Percentiles rank a stretch among this genome's conserved stretches.
phyloP scores from a whole-genome alignment of 345 rosid genomes.

The Trapa bicornis region DNA sequence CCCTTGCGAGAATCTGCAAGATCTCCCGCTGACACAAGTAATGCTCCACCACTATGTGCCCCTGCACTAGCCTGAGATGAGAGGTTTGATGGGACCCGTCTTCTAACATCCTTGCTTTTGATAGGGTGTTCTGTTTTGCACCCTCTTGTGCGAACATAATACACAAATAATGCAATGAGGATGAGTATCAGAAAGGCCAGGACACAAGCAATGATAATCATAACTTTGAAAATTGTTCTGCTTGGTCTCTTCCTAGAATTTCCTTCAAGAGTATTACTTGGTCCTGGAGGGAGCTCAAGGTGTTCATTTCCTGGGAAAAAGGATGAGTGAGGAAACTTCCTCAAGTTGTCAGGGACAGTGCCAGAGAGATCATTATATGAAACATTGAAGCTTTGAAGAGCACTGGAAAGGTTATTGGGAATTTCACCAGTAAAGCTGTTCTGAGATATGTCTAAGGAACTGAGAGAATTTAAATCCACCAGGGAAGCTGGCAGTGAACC shows the following conservation, averaged over 20 bases:
- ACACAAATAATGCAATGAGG: slow-evolving; percentile 59
- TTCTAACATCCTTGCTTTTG: slow-evolving; percentile 32
- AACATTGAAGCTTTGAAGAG: slow-evolving; percentile 57
- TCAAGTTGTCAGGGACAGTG: slow-evolving; percentile 70
- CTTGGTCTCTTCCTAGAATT: slow-evolving; percentile 38
- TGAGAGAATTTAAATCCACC: slow-evolving; percentile 48
- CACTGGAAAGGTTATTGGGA: slow-evolving; percentile 52
- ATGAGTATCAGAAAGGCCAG: slow-evolving; percentile 55
- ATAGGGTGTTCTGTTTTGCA: slow-evolving; percentile 27
- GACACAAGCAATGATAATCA: slow-evolving; percentile 62
- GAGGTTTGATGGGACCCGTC: slow-evolving; percentile 35
- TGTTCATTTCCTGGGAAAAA: slow-evolving; percentile 71
- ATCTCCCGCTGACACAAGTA: slow-evolving; percentile 82
- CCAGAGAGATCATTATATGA: slow-evolving; percentile 86
- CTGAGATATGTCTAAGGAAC: slow-evolving; percentile 60
- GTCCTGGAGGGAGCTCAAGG: slow-evolving; percentile 45
- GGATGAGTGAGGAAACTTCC: slow-evolving; percentile 61
- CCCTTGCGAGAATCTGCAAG: slow-evolving; percentile 65
- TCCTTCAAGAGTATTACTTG: slow-evolving; percentile 25
- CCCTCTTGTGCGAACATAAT: slow-evolving; percentile 50
- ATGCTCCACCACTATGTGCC: slow-evolving; percentile 42
- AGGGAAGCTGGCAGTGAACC: slow-evolving; percentile 82
- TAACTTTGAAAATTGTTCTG: slow-evolving; percentile 45
- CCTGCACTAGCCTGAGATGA: slow-evolving; percentile 27
- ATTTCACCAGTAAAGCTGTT: slow-evolving; percentile 71